phyloP scores from a whole-genome alignment of 2,329 filamentous ascomycete species.

The Leptographium lundbergii region DNA sequence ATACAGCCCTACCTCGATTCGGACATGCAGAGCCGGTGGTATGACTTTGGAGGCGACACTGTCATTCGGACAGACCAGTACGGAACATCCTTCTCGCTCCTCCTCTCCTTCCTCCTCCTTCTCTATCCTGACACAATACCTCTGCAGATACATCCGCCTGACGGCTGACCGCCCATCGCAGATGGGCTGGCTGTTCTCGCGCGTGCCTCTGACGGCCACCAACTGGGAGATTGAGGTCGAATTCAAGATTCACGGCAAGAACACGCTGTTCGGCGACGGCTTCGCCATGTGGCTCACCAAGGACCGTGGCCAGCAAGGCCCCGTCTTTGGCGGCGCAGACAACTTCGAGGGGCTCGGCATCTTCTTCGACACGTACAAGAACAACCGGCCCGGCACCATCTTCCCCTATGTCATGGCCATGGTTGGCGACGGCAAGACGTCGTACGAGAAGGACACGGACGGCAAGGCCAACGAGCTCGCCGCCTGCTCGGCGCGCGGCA shows the following conservation, averaged over 20 bases:
- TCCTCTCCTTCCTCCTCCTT: not conserved
- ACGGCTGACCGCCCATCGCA: slow-evolving; percentile 85
- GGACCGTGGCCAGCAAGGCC: slow-evolving; percentile 66
- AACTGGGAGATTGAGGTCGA: slow-evolving; percentile 98
- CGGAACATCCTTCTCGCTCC: slow-evolving; percentile 13
- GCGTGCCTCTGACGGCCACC: slow-evolving; percentile 87
- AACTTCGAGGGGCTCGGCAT: slow-evolving; percentile 87
- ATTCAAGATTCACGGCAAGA: slow-evolving; percentile 83
- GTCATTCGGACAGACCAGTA: slow-evolving; percentile 64
- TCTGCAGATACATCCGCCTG: slow-evolving; percentile 71
- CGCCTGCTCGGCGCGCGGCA: slow-evolving; percentile 85
- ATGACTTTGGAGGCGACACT: slow-evolving; percentile 94
- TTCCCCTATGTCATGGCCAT: slow-evolving; percentile 99
- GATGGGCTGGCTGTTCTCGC: slow-evolving; percentile 84
- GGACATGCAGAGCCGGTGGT: slow-evolving; percentile 97
- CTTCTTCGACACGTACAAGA: slow-evolving; percentile 99
- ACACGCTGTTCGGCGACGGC: slow-evolving; percentile 87
- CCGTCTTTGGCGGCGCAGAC: slow-evolving; percentile 80
- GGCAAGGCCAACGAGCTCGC: slow-evolving; percentile 88
- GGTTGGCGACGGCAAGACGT: slow-evolving; percentile 80
- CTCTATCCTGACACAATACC: not conserved
- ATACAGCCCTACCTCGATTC: slow-evolving; percentile 86
- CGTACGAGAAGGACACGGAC: slow-evolving; percentile 88
- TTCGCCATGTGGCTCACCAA: slow-evolving; percentile 98
- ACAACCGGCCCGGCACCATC: slow-evolving; percentile 87